Evolutionary conservation across 805 yeast genomes (phyloP).

Genomic region (Metschnikowia colocasiae): DNA sequence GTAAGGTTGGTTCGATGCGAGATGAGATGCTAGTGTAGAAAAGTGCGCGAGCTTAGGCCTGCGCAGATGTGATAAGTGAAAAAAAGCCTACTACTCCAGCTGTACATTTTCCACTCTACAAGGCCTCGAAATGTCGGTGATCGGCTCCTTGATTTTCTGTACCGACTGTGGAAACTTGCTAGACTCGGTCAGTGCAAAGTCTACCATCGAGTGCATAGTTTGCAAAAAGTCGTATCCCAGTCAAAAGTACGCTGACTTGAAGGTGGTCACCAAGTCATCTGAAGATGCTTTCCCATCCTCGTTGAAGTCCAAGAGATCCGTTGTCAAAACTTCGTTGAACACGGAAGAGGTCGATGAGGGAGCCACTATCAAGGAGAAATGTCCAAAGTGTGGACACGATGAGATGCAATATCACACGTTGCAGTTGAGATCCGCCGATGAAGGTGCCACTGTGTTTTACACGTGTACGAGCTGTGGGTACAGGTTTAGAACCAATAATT

Average conservation of each 20-base stretch:
- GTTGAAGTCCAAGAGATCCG: slow-evolving; percentile 75
- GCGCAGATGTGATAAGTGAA: slow-evolving; percentile 1
- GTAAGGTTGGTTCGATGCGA: background rate
- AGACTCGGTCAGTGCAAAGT: slow-evolving; percentile 56
- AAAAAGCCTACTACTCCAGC: slow-evolving; percentile 4
- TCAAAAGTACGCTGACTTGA: slow-evolving; percentile 64
- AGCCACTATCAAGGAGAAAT: slow-evolving; percentile 93
- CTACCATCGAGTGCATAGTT: slow-evolving; percentile 53
- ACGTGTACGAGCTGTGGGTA: slow-evolving; percentile 93
- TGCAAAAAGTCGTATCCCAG: slow-evolving; percentile 44
- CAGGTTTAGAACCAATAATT: slow-evolving; percentile 92
- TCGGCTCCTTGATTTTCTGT: slow-evolving; percentile 93
- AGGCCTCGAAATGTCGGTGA: slow-evolving; percentile 68
- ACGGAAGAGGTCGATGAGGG: slow-evolving; percentile 85
- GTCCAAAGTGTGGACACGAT: slow-evolving; percentile 98
- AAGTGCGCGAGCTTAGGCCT: slow-evolving; percentile 2
- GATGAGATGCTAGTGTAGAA: slow-evolving; percentile 6
- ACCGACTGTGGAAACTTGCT: slow-evolving; percentile 87
- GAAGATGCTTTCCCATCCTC: slow-evolving; percentile 93
- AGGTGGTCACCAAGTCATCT: slow-evolving; percentile 83
- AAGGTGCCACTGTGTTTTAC: slow-evolving; percentile 98
- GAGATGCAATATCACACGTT: slow-evolving; percentile 98
- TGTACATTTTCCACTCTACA: background rate
- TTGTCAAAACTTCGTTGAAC: slow-evolving; percentile 80
- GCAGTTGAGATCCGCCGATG: slow-evolving; percentile 97